Percentiles rank a stretch among this genome's conserved stretches.
These are phyloP conservation scores for Phanerochaete sordida DNA, from an alignment of 768 basidiomycete genomes.

Conservation along the genomic window DNA sequence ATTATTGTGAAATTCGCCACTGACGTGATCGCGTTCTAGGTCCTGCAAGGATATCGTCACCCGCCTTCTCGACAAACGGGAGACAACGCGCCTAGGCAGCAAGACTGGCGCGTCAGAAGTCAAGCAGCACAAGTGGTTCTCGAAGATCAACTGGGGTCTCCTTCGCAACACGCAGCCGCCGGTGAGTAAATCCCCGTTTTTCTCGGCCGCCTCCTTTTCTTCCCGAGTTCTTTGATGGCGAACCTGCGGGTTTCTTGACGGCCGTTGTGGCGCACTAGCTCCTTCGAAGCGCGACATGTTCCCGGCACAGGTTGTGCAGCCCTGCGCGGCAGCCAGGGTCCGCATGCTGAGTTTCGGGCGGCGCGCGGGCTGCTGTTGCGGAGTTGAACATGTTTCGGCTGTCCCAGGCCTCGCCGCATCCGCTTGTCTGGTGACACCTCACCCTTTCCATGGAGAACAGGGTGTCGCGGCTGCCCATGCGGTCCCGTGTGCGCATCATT, in stretches of 20 bases:
- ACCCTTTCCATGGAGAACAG: neutral
- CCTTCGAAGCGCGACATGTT: neutral
- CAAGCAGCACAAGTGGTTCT: slow-evolving; percentile 98
- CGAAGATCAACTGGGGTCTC: slow-evolving; percentile 94
- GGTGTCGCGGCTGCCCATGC: neutral
- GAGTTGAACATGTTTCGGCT: neutral
- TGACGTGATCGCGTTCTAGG: slow-evolving; percentile 37
- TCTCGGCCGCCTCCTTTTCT: neutral
- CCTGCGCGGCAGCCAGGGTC: neutral
- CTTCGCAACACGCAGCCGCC: slow-evolving; percentile 91
- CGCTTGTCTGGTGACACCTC: neutral
- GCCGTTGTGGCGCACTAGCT: slow-evolving; percentile 4
- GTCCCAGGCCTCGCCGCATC: neutral
- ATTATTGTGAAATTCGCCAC: slow-evolving; percentile 9
- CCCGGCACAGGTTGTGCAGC: neutral
- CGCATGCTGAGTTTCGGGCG: neutral
- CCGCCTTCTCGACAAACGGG: slow-evolving; percentile 89
- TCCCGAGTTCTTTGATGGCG: slow-evolving; percentile 1
- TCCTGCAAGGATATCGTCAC: slow-evolving; percentile 85
- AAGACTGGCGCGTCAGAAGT: slow-evolving; percentile 96
- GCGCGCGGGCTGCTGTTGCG: neutral
- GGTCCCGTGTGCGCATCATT: neutral
- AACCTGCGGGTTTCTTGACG: neutral
- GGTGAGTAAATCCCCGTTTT: slow-evolving; percentile 45
- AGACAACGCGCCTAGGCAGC: slow-evolving; percentile 83